Percentiles rank a stretch among this genome's conserved stretches.
Conservation (phyloP, 495 filamentous ascomycete genomes). For the Aspergillus diversus region DNA sequence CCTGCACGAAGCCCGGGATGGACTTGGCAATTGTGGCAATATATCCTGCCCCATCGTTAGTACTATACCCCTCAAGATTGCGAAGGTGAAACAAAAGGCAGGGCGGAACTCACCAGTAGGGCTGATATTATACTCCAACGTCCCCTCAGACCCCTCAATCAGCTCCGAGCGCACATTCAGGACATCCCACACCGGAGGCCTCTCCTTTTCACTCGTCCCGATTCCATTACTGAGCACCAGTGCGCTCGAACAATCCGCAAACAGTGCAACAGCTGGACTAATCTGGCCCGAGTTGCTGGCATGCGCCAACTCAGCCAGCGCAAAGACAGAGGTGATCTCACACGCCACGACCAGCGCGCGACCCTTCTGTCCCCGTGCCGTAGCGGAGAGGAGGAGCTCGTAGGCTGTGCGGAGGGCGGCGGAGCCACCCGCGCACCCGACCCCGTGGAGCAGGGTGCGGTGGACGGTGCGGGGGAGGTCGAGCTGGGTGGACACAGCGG, state of each 20-base stretch:
- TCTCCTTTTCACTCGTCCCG: not conserved
- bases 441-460: slow-evolving; percentile 6
- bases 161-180: not conserved
- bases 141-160: slow-evolving; percentile 8
- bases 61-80: not conserved
- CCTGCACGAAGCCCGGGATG: not conserved
- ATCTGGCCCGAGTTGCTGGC: not conserved
- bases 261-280: not conserved
- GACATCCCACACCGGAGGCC: not conserved
- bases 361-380: not conserved
- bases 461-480: not conserved
- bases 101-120: not conserved
- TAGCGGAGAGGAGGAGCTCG: not conserved
- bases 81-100: not conserved
- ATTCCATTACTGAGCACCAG: slow-evolving; percentile 7
- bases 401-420: slow-evolving; percentile 3
- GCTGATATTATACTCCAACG: not conserved
- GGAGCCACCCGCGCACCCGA: slow-evolving; percentile 4
- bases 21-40: not conserved
- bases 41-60: not conserved
- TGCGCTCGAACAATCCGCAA: slow-evolving; percentile 9
- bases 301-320: not conserved
- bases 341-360: slow-evolving; percentile 8
- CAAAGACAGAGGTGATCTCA: slow-evolving; percentile 3
- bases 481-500: not conserved